Conservation (phyloP, 352 stramenopile genomes). For the Phytophthora brassicae region DNA sequence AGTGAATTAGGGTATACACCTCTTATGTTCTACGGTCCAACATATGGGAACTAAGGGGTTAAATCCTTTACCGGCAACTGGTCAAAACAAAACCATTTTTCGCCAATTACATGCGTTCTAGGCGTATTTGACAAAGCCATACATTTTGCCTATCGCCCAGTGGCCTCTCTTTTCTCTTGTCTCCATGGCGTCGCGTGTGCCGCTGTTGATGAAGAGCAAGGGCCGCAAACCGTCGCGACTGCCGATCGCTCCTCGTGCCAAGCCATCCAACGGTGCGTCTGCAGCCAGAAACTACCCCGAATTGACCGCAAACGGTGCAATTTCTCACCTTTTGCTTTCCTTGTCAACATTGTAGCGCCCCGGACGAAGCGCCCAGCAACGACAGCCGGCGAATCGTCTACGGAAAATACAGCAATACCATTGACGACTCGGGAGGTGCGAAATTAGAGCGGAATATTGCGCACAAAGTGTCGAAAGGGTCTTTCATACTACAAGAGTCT, state of each 20-base stretch:
- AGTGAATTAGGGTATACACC: too few species aligned
- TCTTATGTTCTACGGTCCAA: too few species aligned
- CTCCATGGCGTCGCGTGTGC: constrained; percentile 68
- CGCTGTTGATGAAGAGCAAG: constrained; percentile 75
- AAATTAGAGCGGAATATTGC: not conserved
- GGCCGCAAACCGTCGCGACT: constrained; percentile 67
- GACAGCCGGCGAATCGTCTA: not conserved
- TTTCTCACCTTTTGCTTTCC: constrained; percentile 7
- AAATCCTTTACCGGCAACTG: too few species aligned
- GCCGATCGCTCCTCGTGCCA: constrained; percentile 64
- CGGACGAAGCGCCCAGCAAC: constrained; percentile 29
- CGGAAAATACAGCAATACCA: not conserved
- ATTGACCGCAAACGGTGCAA: not conserved
- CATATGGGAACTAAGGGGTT: too few species aligned
- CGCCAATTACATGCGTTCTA: too few species aligned
- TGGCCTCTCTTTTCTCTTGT: not conserved
- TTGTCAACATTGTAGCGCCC: constrained; percentile 19
- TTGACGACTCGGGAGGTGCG: constrained; percentile 14
- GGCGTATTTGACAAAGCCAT: constrained; percentile 28
- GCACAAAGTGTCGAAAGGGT: too few species aligned
- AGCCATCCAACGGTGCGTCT: constrained; percentile 60
- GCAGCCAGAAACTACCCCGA: not conserved
- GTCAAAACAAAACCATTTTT: too few species aligned
- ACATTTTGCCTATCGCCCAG: constrained; percentile 24
- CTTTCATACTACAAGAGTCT: not conserved